Evolutionary conservation across 192 early-diverging fungal genomes (phyloP).

Genomic region (Gigaspora rosea): DNA sequence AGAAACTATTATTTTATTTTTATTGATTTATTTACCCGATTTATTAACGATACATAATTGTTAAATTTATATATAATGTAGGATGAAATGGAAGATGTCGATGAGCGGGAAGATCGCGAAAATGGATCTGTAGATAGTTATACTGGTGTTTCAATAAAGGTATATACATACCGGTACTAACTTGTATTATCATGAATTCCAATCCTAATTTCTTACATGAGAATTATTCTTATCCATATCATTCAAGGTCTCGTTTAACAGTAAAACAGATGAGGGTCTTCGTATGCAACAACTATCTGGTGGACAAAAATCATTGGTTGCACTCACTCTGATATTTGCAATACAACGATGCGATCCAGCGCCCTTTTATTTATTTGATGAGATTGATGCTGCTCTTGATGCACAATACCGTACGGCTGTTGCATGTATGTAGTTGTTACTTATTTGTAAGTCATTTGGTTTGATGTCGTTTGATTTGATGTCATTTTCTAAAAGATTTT

Average conservation of each 20-base stretch:
- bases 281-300: slow-evolving; percentile 96
- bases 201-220: neutral
- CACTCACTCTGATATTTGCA: slow-evolving; percentile 95
- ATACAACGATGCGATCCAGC: slow-evolving; percentile 98
- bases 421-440: slow-evolving; percentile 56
- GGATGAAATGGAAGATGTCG: slow-evolving; percentile 36
- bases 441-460: neutral
- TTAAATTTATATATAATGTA: slow-evolving; percentile 18
- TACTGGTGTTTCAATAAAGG: slow-evolving; percentile 84
- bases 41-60: neutral
- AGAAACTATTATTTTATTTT: too few relatives aligned
- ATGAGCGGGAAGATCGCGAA: slow-evolving; percentile 47
- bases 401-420: slow-evolving; percentile 92
- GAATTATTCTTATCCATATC: neutral
- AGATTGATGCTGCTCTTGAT: slow-evolving; percentile 98
- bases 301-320: slow-evolving; percentile 97
- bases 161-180: neutral
- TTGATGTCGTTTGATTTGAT: neutral
- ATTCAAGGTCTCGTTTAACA: slow-evolving; percentile 86
- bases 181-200: neutral
- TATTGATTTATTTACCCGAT: too few relatives aligned
- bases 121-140: slow-evolving; percentile 76
- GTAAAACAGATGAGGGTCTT: slow-evolving; percentile 81
- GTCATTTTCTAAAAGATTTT: neutral
- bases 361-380: slow-evolving; percentile 99